Percentiles rank a stretch among this genome's conserved stretches.
Evolutionary conservation across 1,284 basidiomycete species (phyloP).

Genomic region (Macrocystidia cucumis): DNA sequence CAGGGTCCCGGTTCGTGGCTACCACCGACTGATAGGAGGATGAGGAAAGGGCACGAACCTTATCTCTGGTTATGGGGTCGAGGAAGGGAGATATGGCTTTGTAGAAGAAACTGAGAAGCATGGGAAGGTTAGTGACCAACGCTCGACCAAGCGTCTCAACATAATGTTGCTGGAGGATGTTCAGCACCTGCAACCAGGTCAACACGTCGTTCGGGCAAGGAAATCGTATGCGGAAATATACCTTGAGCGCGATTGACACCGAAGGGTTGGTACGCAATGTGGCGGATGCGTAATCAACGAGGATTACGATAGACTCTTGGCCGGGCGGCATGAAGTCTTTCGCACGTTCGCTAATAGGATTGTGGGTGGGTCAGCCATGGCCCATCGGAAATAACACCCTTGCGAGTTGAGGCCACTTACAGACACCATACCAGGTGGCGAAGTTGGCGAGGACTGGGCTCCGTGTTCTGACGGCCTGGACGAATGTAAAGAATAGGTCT

Average conservation of each 20-base stretch:
- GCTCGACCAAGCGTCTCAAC: conserved; percentile 85
- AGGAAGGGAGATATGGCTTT: conserved; percentile 83
- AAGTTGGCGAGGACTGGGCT: conserved; percentile 68
- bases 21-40: conserved; percentile 1
- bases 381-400: no score
- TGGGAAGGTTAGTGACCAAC: conserved; percentile 78
- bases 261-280: conserved; percentile 79
- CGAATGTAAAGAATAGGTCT: conserved; percentile 82
- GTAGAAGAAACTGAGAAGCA: conserved; percentile 80
- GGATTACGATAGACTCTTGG: conserved; percentile 74
- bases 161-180: conserved; percentile 88
- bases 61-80: conserved; percentile 86
- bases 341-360: conserved; percentile 61
- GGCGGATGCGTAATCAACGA: conserved; percentile 80
- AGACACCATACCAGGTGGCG: conserved; percentile 78
- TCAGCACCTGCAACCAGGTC: conserved; percentile 41
- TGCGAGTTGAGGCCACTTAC: conserved; percentile 39
- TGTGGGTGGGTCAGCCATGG: conserved; percentile 4
- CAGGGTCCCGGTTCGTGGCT: no score
- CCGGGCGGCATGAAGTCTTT: conserved; percentile 81
- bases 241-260: conserved; percentile 71
- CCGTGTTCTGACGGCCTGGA: conserved; percentile 77
- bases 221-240: conserved; percentile 13
- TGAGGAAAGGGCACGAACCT: conserved; percentile 38
- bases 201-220: neutral